Base-by-base conservation (phyloP, 768 basidiomycete genomes). In the Suillus variegatus region DNA sequence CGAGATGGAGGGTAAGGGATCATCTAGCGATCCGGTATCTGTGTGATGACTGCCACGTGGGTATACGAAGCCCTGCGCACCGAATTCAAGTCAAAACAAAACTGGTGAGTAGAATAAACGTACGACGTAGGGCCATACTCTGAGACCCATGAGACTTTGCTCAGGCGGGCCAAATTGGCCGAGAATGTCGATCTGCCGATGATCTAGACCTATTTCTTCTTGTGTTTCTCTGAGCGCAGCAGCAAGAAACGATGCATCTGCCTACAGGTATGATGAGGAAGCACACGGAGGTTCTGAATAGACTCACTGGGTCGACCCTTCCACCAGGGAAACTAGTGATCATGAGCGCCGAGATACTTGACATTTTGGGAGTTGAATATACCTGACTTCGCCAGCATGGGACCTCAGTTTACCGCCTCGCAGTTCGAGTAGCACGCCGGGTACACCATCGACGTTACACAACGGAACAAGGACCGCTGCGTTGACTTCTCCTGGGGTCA, bases 351-450 rank as follows among this genome's bases (percentile, higher is more conserved):
- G 49, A 43, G 49, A 56, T 47, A 22, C 8, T 43, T 16, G 22
- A 14, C 55, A 16, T 58, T 38, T n/a, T 6, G 22, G 38, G 40
- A n/a, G 69, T 70, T 25, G 46, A 5, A 3, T 81, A 44, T 66
- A 91, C 92, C 92, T 92, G 41, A 93, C 86, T 80, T 93, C 91
- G 22, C 92, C 92, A 0, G 91, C 88, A 75, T 93, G 92, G 38
- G 81, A 83, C 69, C 91, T 81, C 60, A 90, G 75, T 47, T 84
- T 76, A 70, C 86, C 86, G 18, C 85, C 86, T 68, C 92, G 82
- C 38, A 93, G 85, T 74, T 93, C 89, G 20, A 93, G 81, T 58
- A 94, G 73, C n/a, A 94, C 82, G 8, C 91, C 88, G 0, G 92
- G 89, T 16, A 79, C 78, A 60, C 82, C 81, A 40, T 83, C 78